These are phyloP conservation scores for Parmales sp. DNA, from an alignment of 108 stramenopile species.

Conservation along the genomic window DNA sequence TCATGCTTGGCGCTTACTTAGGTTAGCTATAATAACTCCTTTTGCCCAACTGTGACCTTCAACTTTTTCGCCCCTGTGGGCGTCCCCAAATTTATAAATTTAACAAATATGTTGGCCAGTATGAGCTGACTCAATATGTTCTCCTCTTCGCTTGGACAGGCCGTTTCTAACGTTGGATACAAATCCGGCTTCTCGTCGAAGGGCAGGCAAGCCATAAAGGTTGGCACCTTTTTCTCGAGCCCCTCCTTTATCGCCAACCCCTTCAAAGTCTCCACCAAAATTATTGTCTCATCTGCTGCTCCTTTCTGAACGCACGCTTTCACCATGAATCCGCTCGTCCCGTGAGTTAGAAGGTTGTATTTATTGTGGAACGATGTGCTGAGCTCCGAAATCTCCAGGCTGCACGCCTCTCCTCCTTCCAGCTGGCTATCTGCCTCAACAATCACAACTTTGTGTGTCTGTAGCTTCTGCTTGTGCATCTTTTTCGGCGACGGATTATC, in stretches of 20 bases:
- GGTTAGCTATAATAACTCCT: too few species aligned
- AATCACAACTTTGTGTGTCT: not conserved
- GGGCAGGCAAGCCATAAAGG: not conserved
- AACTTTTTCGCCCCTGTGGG: slow-evolving; percentile 4
- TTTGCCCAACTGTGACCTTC: slow-evolving; percentile 2
- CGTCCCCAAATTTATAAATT: not conserved
- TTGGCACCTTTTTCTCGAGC: not conserved
- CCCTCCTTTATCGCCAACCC: not conserved
- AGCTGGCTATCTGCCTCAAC: not conserved
- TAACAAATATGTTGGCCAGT: not conserved
- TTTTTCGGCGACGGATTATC: not conserved
- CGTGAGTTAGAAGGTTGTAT: not conserved
- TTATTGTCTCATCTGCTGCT: too few species aligned
- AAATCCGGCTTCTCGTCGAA: not conserved
- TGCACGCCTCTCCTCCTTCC: not conserved
- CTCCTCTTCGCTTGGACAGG: not conserved
- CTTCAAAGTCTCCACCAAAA: too few species aligned
- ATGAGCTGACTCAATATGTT: not conserved
- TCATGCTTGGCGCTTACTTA: too few species aligned
- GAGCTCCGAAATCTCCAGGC: not conserved
- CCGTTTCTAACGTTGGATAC: not conserved
- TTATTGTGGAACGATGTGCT: not conserved
- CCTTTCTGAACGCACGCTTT: not conserved
- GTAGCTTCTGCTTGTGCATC: not conserved
- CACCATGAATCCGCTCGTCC: not conserved